Conservation (phyloP, 352 stramenopile species). For the Phytophthora pisi region DNA sequence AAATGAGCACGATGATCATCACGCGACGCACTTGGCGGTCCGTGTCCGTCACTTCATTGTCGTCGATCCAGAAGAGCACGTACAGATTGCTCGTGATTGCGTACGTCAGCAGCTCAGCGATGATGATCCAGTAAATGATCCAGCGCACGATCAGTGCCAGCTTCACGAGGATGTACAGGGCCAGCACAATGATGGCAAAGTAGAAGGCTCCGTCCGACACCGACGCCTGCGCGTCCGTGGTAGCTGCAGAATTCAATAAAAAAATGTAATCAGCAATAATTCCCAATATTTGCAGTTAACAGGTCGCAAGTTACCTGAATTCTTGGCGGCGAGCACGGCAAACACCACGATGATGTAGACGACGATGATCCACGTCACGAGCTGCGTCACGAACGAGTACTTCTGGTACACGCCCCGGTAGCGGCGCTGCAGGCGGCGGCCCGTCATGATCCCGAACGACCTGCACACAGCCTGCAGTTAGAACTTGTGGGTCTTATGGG, state of each 20-base stretch:
- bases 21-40: constrained; percentile 34
- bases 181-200: constrained; percentile 46
- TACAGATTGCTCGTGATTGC: constrained; percentile 53
- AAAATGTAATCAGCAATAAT: background rate
- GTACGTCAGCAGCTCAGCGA: constrained; percentile 65
- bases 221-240: constrained; percentile 19
- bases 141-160: constrained; percentile 80
- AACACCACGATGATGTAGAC: constrained; percentile 62
- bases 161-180: constrained; percentile 71
- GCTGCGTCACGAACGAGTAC: constrained; percentile 57
- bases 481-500: background rate
- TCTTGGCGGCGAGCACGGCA: constrained; percentile 37
- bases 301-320: constrained; percentile 16
- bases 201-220: constrained; percentile 60
- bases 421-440: constrained; percentile 53
- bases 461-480: constrained; percentile 16
- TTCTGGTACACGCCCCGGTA: constrained; percentile 67
- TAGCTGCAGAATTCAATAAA: constrained; percentile 8
- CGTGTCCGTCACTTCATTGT: constrained; percentile 30
- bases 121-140: constrained; percentile 85
- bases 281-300: too few relatives aligned
- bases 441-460: constrained; percentile 64
- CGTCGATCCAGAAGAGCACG: constrained; percentile 56
- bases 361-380: constrained; percentile 61
- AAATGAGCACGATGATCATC: constrained; percentile 44